These are phyloP conservation scores for Ballota nigra DNA, from an alignment of 257 asterid species.

Conservation along the genomic window DNA sequence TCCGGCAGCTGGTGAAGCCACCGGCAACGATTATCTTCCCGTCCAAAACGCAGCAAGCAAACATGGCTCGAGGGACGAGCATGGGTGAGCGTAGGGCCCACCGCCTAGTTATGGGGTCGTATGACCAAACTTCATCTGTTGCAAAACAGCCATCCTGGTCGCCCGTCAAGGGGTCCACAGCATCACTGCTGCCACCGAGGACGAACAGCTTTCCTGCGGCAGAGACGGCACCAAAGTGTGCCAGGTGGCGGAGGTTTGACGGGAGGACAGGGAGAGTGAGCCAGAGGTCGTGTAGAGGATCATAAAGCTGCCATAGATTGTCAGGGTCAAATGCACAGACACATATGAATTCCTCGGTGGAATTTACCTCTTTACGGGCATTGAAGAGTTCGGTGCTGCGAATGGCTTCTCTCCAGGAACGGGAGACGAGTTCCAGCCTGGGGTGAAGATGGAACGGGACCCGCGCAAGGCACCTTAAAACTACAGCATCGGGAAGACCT, in stretches of 20 bases:
- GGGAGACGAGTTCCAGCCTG: constrained; percentile 75
- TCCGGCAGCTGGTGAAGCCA: constrained; percentile 85
- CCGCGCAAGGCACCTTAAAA: constrained; percentile 87
- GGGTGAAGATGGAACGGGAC: constrained; percentile 90
- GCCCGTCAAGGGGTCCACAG: constrained; percentile 91
- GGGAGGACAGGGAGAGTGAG: constrained; percentile 87
- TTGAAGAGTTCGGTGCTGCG: constrained; percentile 74
- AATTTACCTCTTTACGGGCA: constrained; percentile 79
- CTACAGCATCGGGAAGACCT: constrained; percentile 98
- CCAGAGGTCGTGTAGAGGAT: constrained; percentile 83
- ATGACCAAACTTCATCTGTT: constrained; percentile 91
- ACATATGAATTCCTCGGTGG: constrained; percentile 80
- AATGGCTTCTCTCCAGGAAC: constrained; percentile 77
- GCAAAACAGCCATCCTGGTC: constrained; percentile 98
- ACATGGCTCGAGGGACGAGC: constrained; percentile 96
- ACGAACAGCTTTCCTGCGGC: constrained; percentile 85
- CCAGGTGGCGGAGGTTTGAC: constrained; percentile 81
- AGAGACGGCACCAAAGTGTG: constrained; percentile 90
- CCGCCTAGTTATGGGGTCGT: constrained; percentile 56
- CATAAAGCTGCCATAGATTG: constrained; percentile 93
- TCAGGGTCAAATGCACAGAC: constrained; percentile 91
- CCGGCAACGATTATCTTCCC: constrained; percentile 95
- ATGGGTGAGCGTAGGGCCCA: constrained; percentile 77
- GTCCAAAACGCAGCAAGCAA: constrained; percentile 85
- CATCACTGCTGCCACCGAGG: constrained; percentile 95